These are phyloP conservation scores for Persicaria tinctoria DNA, from an alignment of 148 eudicot species.

Conservation along the genomic window DNA sequence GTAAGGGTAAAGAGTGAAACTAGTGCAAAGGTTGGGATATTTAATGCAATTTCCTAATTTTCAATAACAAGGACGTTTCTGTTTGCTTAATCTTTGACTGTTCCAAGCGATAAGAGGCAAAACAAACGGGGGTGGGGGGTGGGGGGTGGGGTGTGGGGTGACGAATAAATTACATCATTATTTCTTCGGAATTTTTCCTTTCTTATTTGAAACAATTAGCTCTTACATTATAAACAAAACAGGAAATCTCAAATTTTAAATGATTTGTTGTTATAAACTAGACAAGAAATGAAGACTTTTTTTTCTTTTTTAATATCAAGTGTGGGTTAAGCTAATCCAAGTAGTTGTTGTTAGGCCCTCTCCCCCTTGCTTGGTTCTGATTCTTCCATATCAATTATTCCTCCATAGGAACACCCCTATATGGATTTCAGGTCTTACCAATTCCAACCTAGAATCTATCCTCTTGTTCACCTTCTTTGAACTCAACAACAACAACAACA, in stretches of 20 bases:
- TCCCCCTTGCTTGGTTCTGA: background rate
- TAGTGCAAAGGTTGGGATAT: too few species aligned
- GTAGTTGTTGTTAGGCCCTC: background rate
- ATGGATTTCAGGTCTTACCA: slow-evolving; percentile 7
- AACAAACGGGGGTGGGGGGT: background rate
- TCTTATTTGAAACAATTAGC: background rate
- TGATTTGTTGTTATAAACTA: background rate
- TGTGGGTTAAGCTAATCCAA: background rate
- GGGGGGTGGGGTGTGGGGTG: background rate
- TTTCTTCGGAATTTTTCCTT: too few species aligned
- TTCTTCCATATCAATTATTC: background rate
- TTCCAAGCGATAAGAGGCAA: slow-evolving; percentile 19
- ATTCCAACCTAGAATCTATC: background rate
- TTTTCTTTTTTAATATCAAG: background rate
- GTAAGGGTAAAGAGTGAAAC: too few species aligned
- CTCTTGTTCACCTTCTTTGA: background rate
- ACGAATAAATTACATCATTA: background rate
- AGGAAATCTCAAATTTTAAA: background rate
- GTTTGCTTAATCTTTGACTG: slow-evolving; percentile 19
- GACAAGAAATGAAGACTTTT: background rate
- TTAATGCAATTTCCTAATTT: too few species aligned
- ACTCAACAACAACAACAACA: background rate
- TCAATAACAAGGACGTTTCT: slow-evolving; percentile 1
- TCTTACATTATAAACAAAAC: background rate
- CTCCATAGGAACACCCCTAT: background rate